These are phyloP conservation scores for Sarcodon sp. DNA, from an alignment of 768 basidiomycete genomes.

Conservation along the genomic window DNA sequence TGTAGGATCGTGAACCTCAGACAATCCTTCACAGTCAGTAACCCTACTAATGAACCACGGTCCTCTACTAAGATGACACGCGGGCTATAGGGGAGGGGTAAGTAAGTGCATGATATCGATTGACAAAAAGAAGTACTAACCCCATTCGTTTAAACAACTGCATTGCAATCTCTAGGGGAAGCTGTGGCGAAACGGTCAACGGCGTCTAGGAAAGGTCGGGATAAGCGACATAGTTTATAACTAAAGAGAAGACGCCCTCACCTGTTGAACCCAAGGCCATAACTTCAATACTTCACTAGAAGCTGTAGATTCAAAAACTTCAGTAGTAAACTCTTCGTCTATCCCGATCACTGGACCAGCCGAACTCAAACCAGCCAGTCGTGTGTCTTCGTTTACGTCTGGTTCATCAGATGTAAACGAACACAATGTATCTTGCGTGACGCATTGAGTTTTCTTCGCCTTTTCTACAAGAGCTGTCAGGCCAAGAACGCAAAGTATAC, in stretches of 20 bases:
- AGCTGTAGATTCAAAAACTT: slow-evolving; percentile 48
- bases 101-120: too few species aligned
- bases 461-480: slow-evolving; percentile 37
- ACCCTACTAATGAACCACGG: slow-evolving; percentile 66
- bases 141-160: slow-evolving; percentile 97
- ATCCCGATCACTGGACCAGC: slow-evolving; percentile 36
- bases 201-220: slow-evolving; percentile 53
- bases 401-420: slow-evolving; percentile 46
- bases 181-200: slow-evolving; percentile 81
- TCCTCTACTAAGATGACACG: slow-evolving; percentile 93
- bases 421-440: slow-evolving; percentile 56
- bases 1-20: slow-evolving; percentile 54
- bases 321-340: slow-evolving; percentile 57
- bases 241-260: slow-evolving; percentile 19
- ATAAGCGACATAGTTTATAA: not conserved
- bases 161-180: slow-evolving; percentile 94
- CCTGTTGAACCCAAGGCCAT: slow-evolving; percentile 94
- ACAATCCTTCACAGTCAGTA: slow-evolving; percentile 95
- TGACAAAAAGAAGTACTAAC: slow-evolving; percentile 32
- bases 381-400: slow-evolving; percentile 39
- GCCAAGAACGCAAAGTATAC: not conserved
- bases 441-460: slow-evolving; percentile 47
- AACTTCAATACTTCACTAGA: slow-evolving; percentile 49
- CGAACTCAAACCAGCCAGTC: slow-evolving; percentile 11
- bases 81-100: slow-evolving; percentile 40